A percentile compares a stretch with the other conserved stretches of the same genome.
phyloP scores from a whole-genome alignment of 805 yeast genomes.

The Hanseniaspora vineae region DNA sequence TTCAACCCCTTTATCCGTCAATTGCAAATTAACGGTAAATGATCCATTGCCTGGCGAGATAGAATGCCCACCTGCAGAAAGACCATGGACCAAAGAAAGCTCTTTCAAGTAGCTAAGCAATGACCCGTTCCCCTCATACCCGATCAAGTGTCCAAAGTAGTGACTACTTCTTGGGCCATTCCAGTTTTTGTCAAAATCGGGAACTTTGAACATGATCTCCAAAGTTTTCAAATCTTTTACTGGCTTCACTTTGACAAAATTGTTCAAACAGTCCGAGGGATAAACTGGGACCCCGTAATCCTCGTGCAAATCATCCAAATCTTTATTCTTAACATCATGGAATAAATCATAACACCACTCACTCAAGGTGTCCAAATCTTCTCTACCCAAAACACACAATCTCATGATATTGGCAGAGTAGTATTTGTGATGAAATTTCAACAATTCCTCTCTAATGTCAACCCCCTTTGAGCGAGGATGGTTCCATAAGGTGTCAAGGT shows the following conservation, averaged over 20 bases:
- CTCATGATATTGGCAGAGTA: conserved; percentile 88
- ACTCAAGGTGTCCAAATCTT: conserved; percentile 58
- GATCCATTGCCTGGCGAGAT: conserved; percentile 55
- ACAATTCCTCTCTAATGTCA: conserved; percentile 69
- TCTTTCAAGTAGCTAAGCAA: conserved; percentile 54
- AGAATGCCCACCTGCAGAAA: conserved; percentile 60
- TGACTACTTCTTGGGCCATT: conserved; percentile 47
- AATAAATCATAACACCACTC: conserved; percentile 59
- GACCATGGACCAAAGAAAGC: conserved; percentile 66
- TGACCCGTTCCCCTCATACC: conserved; percentile 90
- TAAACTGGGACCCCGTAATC: conserved; percentile 37
- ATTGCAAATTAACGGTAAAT: conserved; percentile 59
- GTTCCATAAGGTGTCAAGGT: conserved; percentile 56
- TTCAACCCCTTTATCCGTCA: conserved; percentile 59
- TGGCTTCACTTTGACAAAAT: conserved; percentile 56
- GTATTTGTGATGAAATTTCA: conserved; percentile 56
- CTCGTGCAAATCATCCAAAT: conserved; percentile 19
- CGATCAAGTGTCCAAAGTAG: conserved; percentile 69
- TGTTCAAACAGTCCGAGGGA: conserved; percentile 35
- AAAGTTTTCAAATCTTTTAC: conserved; percentile 67
- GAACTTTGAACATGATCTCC: conserved; percentile 57
- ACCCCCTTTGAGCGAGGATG: conserved; percentile 46
- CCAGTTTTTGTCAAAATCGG: conserved; percentile 63
- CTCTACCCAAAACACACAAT: conserved; percentile 73
- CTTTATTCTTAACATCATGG: conserved; percentile 41